These are phyloP conservation scores for Ustanciosporium gigantosporum DNA, from an alignment of 1,284 basidiomycete genomes.

Conservation along the genomic window DNA sequence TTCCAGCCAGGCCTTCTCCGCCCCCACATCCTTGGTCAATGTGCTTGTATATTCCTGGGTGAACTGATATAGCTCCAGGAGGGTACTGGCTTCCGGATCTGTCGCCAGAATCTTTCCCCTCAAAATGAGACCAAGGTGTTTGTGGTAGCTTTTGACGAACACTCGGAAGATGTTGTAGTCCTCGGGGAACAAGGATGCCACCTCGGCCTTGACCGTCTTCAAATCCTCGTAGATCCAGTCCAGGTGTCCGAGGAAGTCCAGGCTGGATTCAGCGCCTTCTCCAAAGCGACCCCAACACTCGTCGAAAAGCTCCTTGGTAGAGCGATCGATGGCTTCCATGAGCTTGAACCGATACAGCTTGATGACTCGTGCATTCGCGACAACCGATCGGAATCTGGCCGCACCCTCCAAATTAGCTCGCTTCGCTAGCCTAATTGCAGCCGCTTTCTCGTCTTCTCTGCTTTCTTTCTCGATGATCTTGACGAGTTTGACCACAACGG, in stretches of 20 bases:
- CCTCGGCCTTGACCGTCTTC: constrained; percentile 81
- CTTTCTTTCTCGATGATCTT: constrained; percentile 95
- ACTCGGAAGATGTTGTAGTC: constrained; percentile 84
- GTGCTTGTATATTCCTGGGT: constrained; percentile 91
- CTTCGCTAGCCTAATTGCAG: constrained; percentile 88
- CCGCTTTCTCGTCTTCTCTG: constrained; percentile 93
- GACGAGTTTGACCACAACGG: constrained; percentile 84
- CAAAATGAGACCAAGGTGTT: constrained; percentile 77
- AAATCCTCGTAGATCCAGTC: constrained; percentile 94
- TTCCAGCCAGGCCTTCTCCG: constrained; percentile 66
- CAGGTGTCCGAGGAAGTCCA: constrained; percentile 76
- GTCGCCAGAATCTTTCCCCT: constrained; percentile 71
- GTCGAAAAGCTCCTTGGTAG: constrained; percentile 76
- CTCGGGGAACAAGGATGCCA: constrained; percentile 87
- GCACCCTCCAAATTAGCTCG: constrained; percentile 72
- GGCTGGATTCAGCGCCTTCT: constrained; percentile 70
- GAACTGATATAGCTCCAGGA: constrained; percentile 87
- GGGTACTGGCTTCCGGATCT: constrained; percentile 81
- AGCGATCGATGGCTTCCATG: constrained; percentile 76
- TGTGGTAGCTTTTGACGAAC: constrained; percentile 89
- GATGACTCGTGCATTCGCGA: constrained; percentile 74
- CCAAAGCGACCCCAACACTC: constrained; percentile 68
- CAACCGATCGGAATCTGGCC: constrained; percentile 49
- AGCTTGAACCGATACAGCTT: constrained; percentile 95
- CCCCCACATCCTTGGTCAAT: constrained; percentile 84